phyloP scores from a whole-genome alignment of 192 early-diverging fungal species.

The Phycomyces blakesleeanus region DNA sequence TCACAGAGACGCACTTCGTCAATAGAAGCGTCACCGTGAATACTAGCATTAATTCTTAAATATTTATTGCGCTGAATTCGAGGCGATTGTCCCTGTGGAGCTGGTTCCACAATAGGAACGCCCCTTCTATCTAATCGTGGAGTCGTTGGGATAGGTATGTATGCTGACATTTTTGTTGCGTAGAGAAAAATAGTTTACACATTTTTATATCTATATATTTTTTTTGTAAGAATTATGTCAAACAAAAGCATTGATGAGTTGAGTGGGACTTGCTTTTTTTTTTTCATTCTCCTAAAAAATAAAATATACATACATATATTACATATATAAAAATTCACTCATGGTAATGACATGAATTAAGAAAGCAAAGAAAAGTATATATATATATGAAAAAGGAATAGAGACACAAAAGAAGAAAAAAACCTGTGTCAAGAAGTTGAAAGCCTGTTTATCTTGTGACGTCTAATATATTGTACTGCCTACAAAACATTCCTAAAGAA shows the following conservation, averaged over 20 bases:
- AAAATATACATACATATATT: not conserved
- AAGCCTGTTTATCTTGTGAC: no score
- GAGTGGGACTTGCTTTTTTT: constrained; percentile 1
- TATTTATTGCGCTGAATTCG: not conserved
- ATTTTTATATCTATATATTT: no score
- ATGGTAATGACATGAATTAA: not conserved
- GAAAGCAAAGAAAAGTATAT: not conserved
- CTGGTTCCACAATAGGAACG: not conserved
- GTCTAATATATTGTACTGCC: no score
- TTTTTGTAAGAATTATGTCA: no score
- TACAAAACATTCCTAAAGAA: no score
- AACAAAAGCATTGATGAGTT: not conserved
- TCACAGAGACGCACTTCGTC: constrained; percentile 1
- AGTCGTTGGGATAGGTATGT: not conserved
- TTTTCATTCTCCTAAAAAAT: constrained; percentile 1
- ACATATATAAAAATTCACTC: no score
- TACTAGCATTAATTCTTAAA: not conserved
- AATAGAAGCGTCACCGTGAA: not conserved
- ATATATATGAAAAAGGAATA: no score
- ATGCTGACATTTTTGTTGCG: not conserved
- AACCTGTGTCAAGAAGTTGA: no score
- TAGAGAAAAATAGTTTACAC: no score
- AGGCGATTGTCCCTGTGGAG: not conserved
- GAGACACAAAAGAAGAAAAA: no score
- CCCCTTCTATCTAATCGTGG: constrained; percentile 1